Evolutionary conservation across 1,284 basidiomycete genomes (phyloP).

Genomic region (Tylopilus orsonianus): DNA sequence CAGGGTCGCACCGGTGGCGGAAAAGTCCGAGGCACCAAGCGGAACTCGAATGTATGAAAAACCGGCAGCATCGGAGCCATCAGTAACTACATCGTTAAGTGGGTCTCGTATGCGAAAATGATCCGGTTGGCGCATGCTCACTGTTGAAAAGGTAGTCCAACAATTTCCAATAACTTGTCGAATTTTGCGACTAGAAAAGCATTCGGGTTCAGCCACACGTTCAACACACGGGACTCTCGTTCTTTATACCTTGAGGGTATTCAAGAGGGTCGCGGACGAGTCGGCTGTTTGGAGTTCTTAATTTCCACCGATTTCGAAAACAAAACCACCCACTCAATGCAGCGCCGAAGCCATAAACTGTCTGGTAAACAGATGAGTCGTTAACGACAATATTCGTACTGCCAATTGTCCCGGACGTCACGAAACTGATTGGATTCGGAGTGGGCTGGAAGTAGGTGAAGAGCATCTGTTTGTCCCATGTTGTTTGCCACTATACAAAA

Average conservation of each 20-base stretch:
- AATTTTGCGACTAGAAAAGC: slow-evolving; percentile 39
- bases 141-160: slow-evolving; percentile 48
- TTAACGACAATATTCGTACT: slow-evolving; percentile 46
- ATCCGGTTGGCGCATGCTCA: slow-evolving; percentile 23
- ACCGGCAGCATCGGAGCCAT: slow-evolving; percentile 46
- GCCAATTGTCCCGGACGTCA: slow-evolving; percentile 40
- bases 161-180: slow-evolving; percentile 44
- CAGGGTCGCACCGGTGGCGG: slow-evolving; percentile 31
- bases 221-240: background rate
- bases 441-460: slow-evolving; percentile 47
- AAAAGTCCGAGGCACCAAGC: slow-evolving; percentile 53
- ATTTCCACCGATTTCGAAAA: slow-evolving; percentile 1
- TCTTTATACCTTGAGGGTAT: slow-evolving; percentile 43
- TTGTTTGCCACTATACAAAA: slow-evolving; percentile 55
- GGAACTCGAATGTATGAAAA: slow-evolving; percentile 53
- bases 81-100: slow-evolving; percentile 37
- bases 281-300: slow-evolving; percentile 39
- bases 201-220: slow-evolving; percentile 4
- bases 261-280: slow-evolving; percentile 47
- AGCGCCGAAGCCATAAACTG: slow-evolving; percentile 49
- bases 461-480: slow-evolving; percentile 53
- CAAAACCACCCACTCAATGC: slow-evolving; percentile 40
- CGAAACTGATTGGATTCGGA: slow-evolving; percentile 53
- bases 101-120: background rate
- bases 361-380: slow-evolving; percentile 43